Evolutionary conservation across 2,329 filamentous ascomycete species (phyloP), one percentile per base, ranked within the genome.

Genomic region (Teratosphaeria epicoccoides): DNA sequence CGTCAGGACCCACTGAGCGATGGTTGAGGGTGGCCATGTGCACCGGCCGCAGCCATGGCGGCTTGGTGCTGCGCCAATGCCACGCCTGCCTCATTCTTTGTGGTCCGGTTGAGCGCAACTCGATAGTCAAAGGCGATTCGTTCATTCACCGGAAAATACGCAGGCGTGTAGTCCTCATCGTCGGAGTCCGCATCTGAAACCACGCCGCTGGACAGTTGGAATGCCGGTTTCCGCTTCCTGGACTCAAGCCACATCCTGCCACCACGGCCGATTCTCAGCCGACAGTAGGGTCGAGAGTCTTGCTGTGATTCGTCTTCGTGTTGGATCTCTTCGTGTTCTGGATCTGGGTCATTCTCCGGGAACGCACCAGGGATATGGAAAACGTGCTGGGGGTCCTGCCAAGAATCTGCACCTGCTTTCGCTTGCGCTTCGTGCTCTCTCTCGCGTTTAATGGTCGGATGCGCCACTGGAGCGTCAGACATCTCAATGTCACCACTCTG

Each of bases 221-320:
- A 60, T 24, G 43, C 49, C 14, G 57, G 55, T 51, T 57, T 55
- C 12, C 60, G 56, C 47, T 62, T 63, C 26, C 63, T 58, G 52
- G 61, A 84, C 70, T 97, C 93, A 59, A 97, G 88, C 79, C 89
- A 88, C 59, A 95, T 69, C 37, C 91, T 83, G 57, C 89, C 88
- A 56, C 90, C 78, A 60, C 91, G 85, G 50, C 91, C 91, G 51
- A 89, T 82, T 53, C 93, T 84, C 57, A 89, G 82, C 59, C 91
- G 83, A 74, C 87, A 96, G 14, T 84, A 83, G 50, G 85, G 84
- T 25, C 70, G 51, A 2, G 49, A 20, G n/a, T 57, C 54, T 9
- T 51, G 56, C 47, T 53, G 52, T 14, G 43, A 28, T 20, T 51
- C 43, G 11, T 53, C 53, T 45, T 49, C 53, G 44, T 46, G 20